These are phyloP conservation scores for Barbarea vulgaris DNA, from an alignment of 345 rosid species.

Conservation along the genomic window DNA sequence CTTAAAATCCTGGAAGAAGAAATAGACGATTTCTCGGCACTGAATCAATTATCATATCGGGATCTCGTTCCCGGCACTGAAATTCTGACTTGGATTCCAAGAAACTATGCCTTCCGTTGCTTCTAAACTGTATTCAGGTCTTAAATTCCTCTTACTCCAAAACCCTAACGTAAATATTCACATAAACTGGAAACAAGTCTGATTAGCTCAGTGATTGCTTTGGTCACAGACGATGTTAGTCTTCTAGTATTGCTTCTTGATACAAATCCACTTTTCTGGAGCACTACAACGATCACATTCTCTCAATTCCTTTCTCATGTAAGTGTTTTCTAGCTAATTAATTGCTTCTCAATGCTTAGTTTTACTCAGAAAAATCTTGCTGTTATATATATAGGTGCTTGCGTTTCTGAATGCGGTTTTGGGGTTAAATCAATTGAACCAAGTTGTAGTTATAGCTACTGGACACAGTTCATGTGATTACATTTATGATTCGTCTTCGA, in stretches of 20 bases:
- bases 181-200: not conserved
- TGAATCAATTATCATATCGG: not conserved
- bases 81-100: conserved; percentile 2
- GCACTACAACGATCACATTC: conserved; percentile 61
- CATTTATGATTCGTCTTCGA: conserved; percentile 69
- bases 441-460: conserved; percentile 82
- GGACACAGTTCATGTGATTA: conserved; percentile 78
- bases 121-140: conserved; percentile 76
- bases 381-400: conserved; percentile 55
- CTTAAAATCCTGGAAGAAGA: conserved; percentile 35
- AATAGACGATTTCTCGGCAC: conserved; percentile 36
- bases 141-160: not conserved
- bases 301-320: conserved; percentile 80
- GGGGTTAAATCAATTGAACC: conserved; percentile 78
- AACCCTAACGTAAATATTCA: not conserved
- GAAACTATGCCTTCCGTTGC: conserved; percentile 67
- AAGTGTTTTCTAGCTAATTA: not conserved
- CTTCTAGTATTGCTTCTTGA: conserved; percentile 74
- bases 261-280: conserved; percentile 88
- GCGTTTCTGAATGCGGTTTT: conserved; percentile 71
- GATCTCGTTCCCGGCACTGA: conserved; percentile 9
- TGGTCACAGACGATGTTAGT: conserved; percentile 82
- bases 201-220: not conserved
- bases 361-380: not conserved
- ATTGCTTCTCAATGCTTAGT: not conserved